Base-by-base conservation (phyloP, 1,284 basidiomycete species). In the Ganoderma lingzhi region DNA sequence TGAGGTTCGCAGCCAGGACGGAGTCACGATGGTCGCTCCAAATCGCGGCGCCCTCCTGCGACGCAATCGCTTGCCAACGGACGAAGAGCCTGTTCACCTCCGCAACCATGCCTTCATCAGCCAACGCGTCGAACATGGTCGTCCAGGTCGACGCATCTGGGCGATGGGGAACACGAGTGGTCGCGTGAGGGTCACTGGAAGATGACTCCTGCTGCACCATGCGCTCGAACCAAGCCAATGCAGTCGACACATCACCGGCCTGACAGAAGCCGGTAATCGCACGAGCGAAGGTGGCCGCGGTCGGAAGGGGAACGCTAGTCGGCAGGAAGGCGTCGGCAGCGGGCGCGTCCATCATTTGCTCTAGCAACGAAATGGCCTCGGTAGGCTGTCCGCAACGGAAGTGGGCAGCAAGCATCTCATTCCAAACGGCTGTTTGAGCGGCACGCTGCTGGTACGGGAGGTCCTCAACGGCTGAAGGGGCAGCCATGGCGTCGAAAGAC, bases 351-450 rank as follows among this genome's bases (percentile, higher is more conserved):
- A 96, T 84, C 90, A 97, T 94, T 70, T 85, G 80, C 71, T 95
- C 91, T 60, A 97, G 82, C 2, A 97, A 79, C 23, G 80, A 86
- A 10, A 96, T 78, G 6, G 90, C 96, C 60, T 85, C 87, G 3
- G 88, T 86, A 0, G 90, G 84, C 68, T 90, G 83, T 5, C 89
- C 90, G 42, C 84, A 87, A 23, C 82, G 84, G 83, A 97, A 93
- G 80, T 94, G 91, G 0, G 90, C 88, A 58, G 88, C 84, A 65
- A 97, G 88, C 88, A 96, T 93, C 71, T 86, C 82, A 71, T 91
- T 90, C 89, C 90, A 96, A 1, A 94, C 84, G 44, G 82, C 75
- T 39, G 89, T 80, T 65, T 86, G 84, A 2, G 78, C 75, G 0
- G 66, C 75, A 15, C 78, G 79, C 53, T 67, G 44, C 5, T 37